Base-by-base conservation (phyloP, 1,284 basidiomycete species). In the Coniferiporia weirii region DNA sequence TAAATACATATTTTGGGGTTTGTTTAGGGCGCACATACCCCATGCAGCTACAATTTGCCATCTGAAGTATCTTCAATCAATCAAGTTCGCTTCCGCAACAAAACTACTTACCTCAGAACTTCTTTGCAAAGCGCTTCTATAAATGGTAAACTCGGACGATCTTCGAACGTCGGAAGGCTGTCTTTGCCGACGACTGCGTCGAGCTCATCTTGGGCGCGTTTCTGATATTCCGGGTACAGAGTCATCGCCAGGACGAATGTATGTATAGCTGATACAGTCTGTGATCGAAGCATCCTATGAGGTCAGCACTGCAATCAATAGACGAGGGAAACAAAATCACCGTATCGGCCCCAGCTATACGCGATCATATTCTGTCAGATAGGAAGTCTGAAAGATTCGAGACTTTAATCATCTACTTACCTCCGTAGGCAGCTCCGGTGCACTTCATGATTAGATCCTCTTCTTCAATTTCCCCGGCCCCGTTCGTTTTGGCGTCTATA, bases 151-250 rank as follows among this genome's bases (percentile, higher is more conserved):
- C 40, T 50, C n/a, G 55, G 45, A 12, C 38, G 46, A 19, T 56
- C 55, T 9, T 56, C 47, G n/a, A 56, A 35, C 1, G 36, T 40
- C n/a, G 55, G 55, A 38, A 56, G 55, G 35, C 22, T 48, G 7
- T 50, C 47, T n/a, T 20, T 56, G n/a, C 55, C 55, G 13, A 56
- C 35, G 20, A 50, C 46, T 13, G 22, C 43, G n/a, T 56, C 55
- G 19, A 56, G 46, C 55, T 56, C 55, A 40, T 50, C 36, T 12
- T 56, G 55, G 17, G 46, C 55, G 8, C 20, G 27, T 17, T 35
- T 22, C 35, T 48, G 46, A n/a, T 19, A 63, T 3, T 61, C 59
- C 0, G 70, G 70, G 46, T 59, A n/a, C 43, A 55, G 60, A 8
- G 54, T 40, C 60, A 64, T 61, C 32, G 53, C 57, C 44, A 61